These are phyloP conservation scores for Chlorella vulgaris DNA, from an alignment of 139 green algal genomes.

Conservation along the genomic window DNA sequence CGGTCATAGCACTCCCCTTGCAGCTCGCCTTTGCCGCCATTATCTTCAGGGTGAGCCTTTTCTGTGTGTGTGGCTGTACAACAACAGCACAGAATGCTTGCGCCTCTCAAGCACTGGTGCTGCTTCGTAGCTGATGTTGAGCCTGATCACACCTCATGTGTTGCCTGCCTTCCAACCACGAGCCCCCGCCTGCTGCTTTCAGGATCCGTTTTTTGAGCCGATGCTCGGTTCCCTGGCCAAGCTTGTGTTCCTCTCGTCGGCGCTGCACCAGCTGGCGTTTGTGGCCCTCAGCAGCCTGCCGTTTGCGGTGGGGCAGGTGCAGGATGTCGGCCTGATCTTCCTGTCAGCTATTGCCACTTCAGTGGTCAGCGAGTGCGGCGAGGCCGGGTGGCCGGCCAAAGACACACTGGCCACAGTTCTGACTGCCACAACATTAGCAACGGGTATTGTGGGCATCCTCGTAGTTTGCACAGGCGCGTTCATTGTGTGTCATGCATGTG, in stretches of 20 bases:
- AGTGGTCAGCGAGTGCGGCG: slow-evolving; percentile 9
- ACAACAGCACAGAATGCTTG: too few relatives aligned
- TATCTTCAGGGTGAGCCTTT: slow-evolving; percentile 64
- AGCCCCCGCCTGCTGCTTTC: neutral
- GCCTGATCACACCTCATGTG: neutral
- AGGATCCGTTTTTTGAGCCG: slow-evolving; percentile 52
- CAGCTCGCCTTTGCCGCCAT: slow-evolving; percentile 79
- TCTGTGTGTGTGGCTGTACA: neutral
- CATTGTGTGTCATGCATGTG: neutral
- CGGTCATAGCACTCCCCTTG: slow-evolving; percentile 63
- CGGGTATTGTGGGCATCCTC: slow-evolving; percentile 72
- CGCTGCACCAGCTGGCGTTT: slow-evolving; percentile 78
- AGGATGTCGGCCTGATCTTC: slow-evolving; percentile 84
- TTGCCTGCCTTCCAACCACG: neutral
- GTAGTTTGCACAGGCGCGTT: slow-evolving; percentile 66
- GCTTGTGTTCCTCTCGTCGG: slow-evolving; percentile 68
- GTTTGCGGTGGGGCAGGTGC: slow-evolving; percentile 71
- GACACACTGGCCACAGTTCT: slow-evolving; percentile 69
- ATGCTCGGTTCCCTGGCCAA: slow-evolving; percentile 62
- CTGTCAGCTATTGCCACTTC: slow-evolving; percentile 72
- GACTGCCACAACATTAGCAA: slow-evolving; percentile 50
- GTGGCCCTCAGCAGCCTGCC: slow-evolving; percentile 57
- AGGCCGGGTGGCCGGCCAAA: slow-evolving; percentile 2
- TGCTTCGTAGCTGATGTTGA: neutral
- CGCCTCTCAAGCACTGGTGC: too few relatives aligned